Evolutionary conservation across 495 filamentous ascomycete species (phyloP).

Genomic region (Bombardia bombarda): DNA sequence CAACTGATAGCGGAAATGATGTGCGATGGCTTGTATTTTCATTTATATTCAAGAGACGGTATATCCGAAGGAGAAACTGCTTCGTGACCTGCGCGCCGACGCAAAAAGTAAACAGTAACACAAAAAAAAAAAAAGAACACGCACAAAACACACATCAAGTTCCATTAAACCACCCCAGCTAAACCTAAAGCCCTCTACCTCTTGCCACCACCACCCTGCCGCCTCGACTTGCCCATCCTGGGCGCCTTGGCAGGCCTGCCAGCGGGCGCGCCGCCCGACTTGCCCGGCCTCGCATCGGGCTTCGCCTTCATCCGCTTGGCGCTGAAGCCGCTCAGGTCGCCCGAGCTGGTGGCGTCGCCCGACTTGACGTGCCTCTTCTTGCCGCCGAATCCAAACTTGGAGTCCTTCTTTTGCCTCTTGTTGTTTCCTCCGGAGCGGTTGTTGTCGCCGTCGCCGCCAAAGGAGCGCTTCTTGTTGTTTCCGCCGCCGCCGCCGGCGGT

Average conservation of each 20-base stretch:
- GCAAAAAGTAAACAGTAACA: too few relatives aligned
- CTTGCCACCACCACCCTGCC: conserved; percentile 22
- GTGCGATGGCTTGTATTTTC: too few relatives aligned
- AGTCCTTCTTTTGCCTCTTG: conserved; percentile 88
- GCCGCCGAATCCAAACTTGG: conserved; percentile 88
- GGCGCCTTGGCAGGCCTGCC: conserved; percentile 12
- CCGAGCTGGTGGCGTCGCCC: conserved; percentile 69
- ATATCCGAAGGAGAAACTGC: too few relatives aligned
- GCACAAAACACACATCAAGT: too few relatives aligned
- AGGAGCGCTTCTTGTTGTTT: conserved; percentile 28
- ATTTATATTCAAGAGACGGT: too few relatives aligned
- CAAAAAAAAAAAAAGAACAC: too few relatives aligned
- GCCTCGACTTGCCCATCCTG: conserved; percentile 30
- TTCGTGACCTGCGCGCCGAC: too few relatives aligned
- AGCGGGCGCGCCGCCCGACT: conserved; percentile 8
- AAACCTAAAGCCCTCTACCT: neutral
- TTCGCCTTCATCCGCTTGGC: conserved; percentile 70
- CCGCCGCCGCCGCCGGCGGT: conserved; percentile 36
- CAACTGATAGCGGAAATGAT: too few relatives aligned
- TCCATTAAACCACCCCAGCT: neutral
- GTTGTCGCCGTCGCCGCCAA: conserved; percentile 19
- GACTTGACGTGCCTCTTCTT: conserved; percentile 89
- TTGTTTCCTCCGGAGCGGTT: conserved; percentile 34
- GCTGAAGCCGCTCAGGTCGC: conserved; percentile 72
- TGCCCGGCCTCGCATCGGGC: conserved; percentile 4